Percentiles rank a stretch among this genome's conserved stretches.
These are phyloP conservation scores for Brassica rapa DNA, from an alignment of 345 rosid genomes.

Conservation along the genomic window DNA sequence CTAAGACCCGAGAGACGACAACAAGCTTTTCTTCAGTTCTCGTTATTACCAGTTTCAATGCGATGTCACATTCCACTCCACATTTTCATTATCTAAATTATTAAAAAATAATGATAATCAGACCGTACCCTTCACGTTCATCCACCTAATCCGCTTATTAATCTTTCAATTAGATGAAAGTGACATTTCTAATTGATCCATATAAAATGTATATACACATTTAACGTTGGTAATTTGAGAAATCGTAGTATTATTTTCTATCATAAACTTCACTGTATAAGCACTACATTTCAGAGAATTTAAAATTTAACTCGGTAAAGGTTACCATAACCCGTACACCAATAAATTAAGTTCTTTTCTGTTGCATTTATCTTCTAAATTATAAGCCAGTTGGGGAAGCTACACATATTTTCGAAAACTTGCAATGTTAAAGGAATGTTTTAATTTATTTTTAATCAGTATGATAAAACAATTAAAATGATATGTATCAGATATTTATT, in stretches of 20 bases:
- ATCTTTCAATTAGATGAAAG: neutral
- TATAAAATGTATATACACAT: neutral
- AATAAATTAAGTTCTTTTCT: neutral
- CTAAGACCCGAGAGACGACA: conserved; percentile 29
- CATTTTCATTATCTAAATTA: neutral
- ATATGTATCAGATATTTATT: neutral
- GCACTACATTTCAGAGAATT: neutral
- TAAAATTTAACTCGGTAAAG: neutral
- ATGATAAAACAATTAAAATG: neutral
- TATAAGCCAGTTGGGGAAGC: neutral
- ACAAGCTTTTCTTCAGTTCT: conserved; percentile 11
- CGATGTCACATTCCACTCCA: conserved; percentile 39
- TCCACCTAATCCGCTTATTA: conserved; percentile 35
- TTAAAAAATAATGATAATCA: neutral
- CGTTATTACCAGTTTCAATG: conserved; percentile 33
- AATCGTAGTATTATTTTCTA: neutral
- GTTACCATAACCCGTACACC: neutral
- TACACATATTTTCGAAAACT: neutral
- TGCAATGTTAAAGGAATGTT: neutral
- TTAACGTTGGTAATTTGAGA: neutral
- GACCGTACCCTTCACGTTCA: conserved; percentile 20
- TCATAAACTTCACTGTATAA: neutral
- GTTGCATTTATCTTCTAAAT: neutral
- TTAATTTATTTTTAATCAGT: neutral
- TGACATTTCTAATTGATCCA: neutral